phyloP scores from a whole-genome alignment of 2,329 filamentous ascomycete species.

The Pseudogymnoascus pannorum region DNA sequence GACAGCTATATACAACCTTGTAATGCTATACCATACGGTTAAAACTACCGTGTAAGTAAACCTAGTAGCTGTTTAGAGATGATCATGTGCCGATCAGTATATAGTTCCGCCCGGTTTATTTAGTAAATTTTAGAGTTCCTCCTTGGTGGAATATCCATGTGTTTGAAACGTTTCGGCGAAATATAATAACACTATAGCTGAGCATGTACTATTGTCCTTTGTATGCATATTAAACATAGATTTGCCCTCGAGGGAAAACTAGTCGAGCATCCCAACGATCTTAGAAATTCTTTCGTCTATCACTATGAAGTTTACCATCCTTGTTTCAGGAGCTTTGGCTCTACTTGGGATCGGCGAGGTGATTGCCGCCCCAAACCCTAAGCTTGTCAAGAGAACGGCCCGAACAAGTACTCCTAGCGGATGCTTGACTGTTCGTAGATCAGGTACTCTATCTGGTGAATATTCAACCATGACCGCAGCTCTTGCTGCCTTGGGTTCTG shows the following conservation, averaged over 20 bases:
- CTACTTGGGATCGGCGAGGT: not conserved
- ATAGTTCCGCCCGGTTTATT: not conserved
- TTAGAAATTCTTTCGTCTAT: not conserved
- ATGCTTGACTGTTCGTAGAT: constrained; percentile 13
- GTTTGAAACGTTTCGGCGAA: not conserved
- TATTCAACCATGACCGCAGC: constrained; percentile 13
- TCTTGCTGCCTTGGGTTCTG: constrained; percentile 13
- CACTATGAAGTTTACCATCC: constrained; percentile 2
- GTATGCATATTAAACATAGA: not conserved
- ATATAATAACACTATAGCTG: not conserved
- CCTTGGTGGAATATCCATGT: constrained; percentile 2
- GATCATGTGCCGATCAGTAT: not conserved
- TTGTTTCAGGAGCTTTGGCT: constrained; percentile 1
- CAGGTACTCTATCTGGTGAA: constrained; percentile 11
- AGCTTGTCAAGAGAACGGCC: constrained; percentile 2
- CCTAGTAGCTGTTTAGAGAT: not conserved
- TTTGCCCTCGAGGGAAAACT: constrained; percentile 1
- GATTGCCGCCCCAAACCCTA: not conserved
- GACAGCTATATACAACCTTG: constrained; percentile 3
- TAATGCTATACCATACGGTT: not conserved
- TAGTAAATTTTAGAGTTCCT: not conserved
- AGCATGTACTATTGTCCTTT: not conserved
- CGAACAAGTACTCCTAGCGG: constrained; percentile 12
- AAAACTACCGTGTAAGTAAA: not conserved
- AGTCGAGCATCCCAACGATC: not conserved